Conservation (phyloP, 2,329 filamentous ascomycete genomes). For the Thermothelomyces thermophilus region DNA sequence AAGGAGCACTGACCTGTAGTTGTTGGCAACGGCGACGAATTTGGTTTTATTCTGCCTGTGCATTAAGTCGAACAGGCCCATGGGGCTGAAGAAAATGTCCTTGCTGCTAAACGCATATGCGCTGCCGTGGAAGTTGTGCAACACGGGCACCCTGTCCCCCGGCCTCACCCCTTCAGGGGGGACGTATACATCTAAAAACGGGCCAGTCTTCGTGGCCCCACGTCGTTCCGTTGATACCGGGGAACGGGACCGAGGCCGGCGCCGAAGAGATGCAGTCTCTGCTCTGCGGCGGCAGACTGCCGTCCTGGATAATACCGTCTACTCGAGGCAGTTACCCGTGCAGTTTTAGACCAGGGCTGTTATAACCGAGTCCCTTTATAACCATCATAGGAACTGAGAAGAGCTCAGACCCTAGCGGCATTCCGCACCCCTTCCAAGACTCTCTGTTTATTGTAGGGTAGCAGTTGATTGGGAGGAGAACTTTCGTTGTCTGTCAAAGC, state of each 20-base stretch:
- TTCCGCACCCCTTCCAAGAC: too few species aligned
- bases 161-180: constrained; percentile 18
- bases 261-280: constrained; percentile 7
- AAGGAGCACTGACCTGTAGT: constrained; percentile 16
- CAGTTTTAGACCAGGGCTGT: too few species aligned
- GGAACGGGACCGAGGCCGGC: background rate
- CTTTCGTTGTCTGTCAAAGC: too few species aligned
- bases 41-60: constrained; percentile 8
- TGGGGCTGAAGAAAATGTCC: constrained; percentile 16
- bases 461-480: too few species aligned
- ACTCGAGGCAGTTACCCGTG: too few species aligned
- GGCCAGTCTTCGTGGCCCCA: constrained; percentile 23
- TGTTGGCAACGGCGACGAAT: constrained; percentile 22
- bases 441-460: too few species aligned
- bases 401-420: too few species aligned
- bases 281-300: background rate
- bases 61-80: constrained; percentile 20
- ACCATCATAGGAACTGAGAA: too few species aligned
- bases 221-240: constrained; percentile 17
- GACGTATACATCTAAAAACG: constrained; percentile 24
- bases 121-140: constrained; percentile 20
- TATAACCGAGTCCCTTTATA: too few species aligned
- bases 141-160: constrained; percentile 20
- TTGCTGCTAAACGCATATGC: constrained; percentile 23
- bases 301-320: constrained; percentile 18